These are phyloP conservation scores for Knoxia roxburghii DNA, from an alignment of 257 asterid genomes.

Conservation along the genomic window DNA sequence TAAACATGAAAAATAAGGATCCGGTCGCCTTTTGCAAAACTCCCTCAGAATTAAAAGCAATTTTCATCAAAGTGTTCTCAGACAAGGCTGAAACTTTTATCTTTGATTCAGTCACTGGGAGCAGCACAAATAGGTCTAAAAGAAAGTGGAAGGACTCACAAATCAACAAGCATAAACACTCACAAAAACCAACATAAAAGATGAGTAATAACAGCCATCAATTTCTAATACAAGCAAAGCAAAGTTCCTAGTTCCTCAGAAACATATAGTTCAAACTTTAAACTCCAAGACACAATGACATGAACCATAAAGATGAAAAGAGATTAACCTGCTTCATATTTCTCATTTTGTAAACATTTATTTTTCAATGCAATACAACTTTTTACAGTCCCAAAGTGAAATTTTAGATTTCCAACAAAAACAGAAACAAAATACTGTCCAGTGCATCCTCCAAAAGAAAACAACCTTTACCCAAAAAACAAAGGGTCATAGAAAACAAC, in stretches of 20 bases:
- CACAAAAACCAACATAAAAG: neutral
- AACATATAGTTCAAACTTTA: neutral
- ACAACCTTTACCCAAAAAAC: too few relatives aligned
- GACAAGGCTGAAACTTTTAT: constrained; percentile 18
- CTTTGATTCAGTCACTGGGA: constrained; percentile 9
- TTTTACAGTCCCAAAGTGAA: too few relatives aligned
- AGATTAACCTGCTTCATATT: too few relatives aligned
- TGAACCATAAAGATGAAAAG: neutral
- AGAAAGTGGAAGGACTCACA: neutral
- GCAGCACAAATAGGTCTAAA: neutral
- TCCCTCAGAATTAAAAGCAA: neutral
- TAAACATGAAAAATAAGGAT: neutral
- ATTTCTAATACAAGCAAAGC: neutral
- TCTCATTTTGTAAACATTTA: too few relatives aligned
- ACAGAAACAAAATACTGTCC: neutral
- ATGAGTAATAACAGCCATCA: neutral
- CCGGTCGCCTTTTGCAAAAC: neutral
- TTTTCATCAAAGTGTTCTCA: constrained; percentile 6
- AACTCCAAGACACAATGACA: neutral
- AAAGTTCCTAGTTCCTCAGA: neutral
- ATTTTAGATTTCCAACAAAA: neutral
- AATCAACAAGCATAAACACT: neutral
- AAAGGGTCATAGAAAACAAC: neutral
- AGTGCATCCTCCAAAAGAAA: neutral
- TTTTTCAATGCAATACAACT: too few relatives aligned